Evolutionary conservation across 2,329 filamentous ascomycete species (phyloP).

Genomic region (Elsinoe ampelina): DNA sequence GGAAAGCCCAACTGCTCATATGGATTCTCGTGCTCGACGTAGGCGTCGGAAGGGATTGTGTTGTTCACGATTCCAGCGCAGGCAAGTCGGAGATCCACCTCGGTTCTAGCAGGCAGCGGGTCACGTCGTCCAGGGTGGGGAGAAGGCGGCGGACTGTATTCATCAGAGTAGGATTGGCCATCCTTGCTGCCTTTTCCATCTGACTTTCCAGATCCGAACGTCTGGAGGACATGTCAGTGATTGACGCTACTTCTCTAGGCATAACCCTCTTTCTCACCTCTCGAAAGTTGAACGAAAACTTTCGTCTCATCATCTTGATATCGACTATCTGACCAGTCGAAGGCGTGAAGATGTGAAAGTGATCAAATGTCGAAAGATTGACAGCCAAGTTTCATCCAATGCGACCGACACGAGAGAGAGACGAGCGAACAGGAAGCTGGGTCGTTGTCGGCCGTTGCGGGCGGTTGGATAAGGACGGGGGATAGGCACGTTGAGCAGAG

Average conservation of each 20-base stretch:
- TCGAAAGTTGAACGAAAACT: constrained; percentile 37
- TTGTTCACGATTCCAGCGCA: constrained; percentile 36
- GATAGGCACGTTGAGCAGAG: constrained; percentile 12
- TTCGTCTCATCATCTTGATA: constrained; percentile 30
- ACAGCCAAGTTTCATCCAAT: constrained; percentile 1
- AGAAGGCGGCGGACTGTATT: constrained; percentile 28
- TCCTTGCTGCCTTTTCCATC: constrained; percentile 23
- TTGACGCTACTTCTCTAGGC: background rate
- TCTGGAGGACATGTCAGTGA: constrained; percentile 18
- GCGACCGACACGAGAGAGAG: background rate
- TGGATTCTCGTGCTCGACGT: constrained; percentile 22
- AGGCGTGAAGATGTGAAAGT: constrained; percentile 6
- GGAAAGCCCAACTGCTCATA: constrained; percentile 15
- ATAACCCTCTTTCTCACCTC: constrained; percentile 22
- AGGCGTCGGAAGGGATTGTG: constrained; percentile 27
- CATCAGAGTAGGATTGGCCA: constrained; percentile 24
- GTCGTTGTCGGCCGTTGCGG: constrained; percentile 3
- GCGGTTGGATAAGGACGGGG: constrained; percentile 13
- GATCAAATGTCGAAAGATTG: background rate
- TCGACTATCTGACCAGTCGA: constrained; percentile 9
- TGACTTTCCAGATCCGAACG: constrained; percentile 22
- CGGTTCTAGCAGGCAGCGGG: constrained; percentile 33
- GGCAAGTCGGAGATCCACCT: constrained; percentile 37
- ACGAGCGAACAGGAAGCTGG: background rate
- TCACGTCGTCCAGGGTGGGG: constrained; percentile 36